Evolutionary conservation across 2,329 filamentous ascomycete genomes (phyloP).

Genomic region (Huntiella decipiens): DNA sequence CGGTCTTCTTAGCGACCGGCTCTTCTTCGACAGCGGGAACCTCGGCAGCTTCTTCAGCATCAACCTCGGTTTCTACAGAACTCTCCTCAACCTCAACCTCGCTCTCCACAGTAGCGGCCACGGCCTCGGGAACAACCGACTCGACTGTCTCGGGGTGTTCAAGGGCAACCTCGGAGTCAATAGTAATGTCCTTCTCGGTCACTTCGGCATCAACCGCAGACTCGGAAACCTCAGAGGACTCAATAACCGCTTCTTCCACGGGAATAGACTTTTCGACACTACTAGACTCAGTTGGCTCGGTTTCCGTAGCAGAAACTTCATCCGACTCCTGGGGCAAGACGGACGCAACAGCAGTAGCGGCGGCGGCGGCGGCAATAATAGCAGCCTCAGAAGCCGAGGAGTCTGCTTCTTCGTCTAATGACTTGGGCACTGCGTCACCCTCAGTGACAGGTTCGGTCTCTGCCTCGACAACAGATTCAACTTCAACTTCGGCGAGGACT

Average conservation of each 20-base stretch:
- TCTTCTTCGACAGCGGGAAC: background rate
- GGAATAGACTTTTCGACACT: background rate
- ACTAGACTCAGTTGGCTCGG: background rate
- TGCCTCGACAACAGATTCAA: background rate
- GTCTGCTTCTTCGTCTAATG: background rate
- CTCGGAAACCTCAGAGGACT: background rate
- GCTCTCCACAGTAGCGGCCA: background rate
- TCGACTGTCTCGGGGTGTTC: background rate
- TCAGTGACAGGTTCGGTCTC: background rate
- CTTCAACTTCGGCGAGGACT: background rate
- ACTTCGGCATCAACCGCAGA: background rate
- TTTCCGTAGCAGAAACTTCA: background rate
- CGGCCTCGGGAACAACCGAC: background rate
- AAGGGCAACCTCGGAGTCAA: background rate
- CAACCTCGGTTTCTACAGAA: background rate
- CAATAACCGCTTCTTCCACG: background rate
- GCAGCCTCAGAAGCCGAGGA: constrained; percentile 1
- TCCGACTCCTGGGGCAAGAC: background rate
- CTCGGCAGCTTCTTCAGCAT: background rate
- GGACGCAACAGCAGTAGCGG: background rate
- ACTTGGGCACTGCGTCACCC: constrained; percentile 2
- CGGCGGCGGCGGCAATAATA: background rate
- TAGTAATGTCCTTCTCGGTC: background rate
- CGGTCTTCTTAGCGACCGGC: background rate
- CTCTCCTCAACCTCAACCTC: background rate